Percentiles rank a stretch among this genome's conserved stretches.
Evolutionary conservation across 2,329 filamentous ascomycete genomes (phyloP).

Genomic region (Rugonectria rugulosa): DNA sequence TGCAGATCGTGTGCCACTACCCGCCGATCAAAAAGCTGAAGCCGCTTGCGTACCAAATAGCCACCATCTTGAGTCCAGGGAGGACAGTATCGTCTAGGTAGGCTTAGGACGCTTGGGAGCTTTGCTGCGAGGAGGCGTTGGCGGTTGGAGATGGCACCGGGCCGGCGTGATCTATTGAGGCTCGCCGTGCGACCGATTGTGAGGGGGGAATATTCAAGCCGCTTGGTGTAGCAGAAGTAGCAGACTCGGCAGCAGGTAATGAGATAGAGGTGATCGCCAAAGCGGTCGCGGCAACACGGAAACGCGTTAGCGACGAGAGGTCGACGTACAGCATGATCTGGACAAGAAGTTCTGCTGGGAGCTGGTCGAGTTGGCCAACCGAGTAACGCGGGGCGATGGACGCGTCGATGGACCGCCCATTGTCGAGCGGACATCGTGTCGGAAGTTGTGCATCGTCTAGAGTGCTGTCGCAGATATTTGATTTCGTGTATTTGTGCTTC

Average conservation of each 20-base stretch:
- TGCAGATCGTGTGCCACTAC: conserved; percentile 1
- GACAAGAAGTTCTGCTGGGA: conserved; percentile 42
- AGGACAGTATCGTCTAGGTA: conserved; percentile 20
- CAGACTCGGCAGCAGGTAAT: conserved; percentile 44
- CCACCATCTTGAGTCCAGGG: neutral
- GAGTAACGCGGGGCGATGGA: conserved; percentile 9
- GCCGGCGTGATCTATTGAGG: neutral
- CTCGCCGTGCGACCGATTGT: conserved; percentile 7
- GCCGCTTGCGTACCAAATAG: neutral
- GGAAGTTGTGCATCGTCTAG: conserved; percentile 30
- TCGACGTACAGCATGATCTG: conserved; percentile 42
- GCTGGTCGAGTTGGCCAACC: conserved; percentile 38
- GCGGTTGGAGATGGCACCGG: neutral
- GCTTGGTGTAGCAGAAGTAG: conserved; percentile 45
- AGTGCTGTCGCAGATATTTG: conserved; percentile 11
- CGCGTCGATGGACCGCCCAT: conserved; percentile 26
- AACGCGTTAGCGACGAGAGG: conserved; percentile 44
- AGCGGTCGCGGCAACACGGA: conserved; percentile 49
- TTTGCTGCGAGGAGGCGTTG: neutral
- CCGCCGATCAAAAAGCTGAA: conserved; percentile 20
- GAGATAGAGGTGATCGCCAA: conserved; percentile 37
- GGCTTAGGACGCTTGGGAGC: conserved; percentile 3
- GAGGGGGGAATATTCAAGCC: conserved; percentile 42
- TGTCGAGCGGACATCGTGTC: conserved; percentile 37
- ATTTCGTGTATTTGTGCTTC: conserved; percentile 2